These are phyloP conservation scores for Striga hermonthica DNA, from an alignment of 305 asterid species.

Conservation along the genomic window DNA sequence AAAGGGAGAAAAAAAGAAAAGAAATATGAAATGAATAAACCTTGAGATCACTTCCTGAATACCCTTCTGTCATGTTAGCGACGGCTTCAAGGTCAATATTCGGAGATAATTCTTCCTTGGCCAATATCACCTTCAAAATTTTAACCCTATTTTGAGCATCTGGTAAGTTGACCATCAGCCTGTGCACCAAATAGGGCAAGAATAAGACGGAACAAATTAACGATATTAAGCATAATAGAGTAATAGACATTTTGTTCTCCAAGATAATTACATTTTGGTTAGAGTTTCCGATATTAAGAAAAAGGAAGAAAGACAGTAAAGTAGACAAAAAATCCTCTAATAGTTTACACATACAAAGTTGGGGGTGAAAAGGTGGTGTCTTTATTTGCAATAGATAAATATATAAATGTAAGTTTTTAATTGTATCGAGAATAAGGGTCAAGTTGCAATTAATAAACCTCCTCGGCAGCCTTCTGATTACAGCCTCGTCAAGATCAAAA, in stretches of 20 bases:
- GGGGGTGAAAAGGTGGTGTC: neutral
- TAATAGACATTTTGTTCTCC: no score
- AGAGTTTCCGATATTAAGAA: no score
- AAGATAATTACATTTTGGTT: no score
- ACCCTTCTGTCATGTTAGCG: constrained; percentile 87
- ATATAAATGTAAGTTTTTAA: neutral
- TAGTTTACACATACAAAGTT: constrained; percentile 9
- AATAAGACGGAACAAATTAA: no score
- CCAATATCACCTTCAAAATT: constrained; percentile 60
- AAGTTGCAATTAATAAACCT: constrained; percentile 43
- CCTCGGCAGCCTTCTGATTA: constrained; percentile 88
- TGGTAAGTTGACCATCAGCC: constrained; percentile 90
- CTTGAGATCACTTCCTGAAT: constrained; percentile 95
- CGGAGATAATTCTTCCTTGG: constrained; percentile 68
- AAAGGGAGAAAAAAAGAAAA: neutral
- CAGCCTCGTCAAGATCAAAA: constrained; percentile 93
- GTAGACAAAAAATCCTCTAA: no score
- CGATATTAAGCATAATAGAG: no score
- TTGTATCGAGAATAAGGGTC: neutral
- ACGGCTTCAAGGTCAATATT: constrained; percentile 66
- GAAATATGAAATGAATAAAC: constrained; percentile 36
- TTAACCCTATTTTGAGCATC: constrained; percentile 73
- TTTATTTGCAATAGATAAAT: neutral
- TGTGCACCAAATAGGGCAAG: constrained; percentile 30
- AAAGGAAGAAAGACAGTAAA: no score